A percentile compares a stretch with the other conserved stretches of the same genome.
These are phyloP conservation scores for Scedosporium boydii DNA, from an alignment of 2,329 filamentous ascomycete genomes.

Conservation along the genomic window DNA sequence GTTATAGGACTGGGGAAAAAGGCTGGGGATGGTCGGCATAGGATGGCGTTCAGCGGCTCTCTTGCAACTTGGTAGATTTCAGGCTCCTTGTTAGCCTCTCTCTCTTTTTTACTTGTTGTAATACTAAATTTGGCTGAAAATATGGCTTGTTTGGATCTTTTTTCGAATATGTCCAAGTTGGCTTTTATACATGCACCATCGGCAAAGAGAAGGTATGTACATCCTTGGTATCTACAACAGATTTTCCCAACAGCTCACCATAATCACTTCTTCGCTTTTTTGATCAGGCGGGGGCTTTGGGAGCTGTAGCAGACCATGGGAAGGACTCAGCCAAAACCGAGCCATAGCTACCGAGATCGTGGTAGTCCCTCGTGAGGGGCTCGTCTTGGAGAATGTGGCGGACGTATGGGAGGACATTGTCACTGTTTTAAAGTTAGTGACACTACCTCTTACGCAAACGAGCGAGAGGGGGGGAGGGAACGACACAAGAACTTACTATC, in stretches of 20 bases:
- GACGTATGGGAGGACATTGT: slow-evolving; percentile 34
- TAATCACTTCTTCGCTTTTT: background rate
- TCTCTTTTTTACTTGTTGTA: background rate
- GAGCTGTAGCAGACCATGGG: slow-evolving; percentile 32
- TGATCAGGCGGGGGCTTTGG: slow-evolving; percentile 12
- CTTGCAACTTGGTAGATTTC: background rate
- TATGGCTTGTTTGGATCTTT: background rate
- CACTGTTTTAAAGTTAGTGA: slow-evolving; percentile 8
- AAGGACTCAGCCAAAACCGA: slow-evolving; percentile 33
- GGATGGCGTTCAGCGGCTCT: background rate
- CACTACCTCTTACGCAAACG: background rate
- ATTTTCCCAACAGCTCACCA: background rate
- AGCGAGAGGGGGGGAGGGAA: background rate
- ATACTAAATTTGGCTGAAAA: background rate
- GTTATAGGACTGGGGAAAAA: background rate
- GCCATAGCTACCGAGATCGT: slow-evolving; percentile 32
- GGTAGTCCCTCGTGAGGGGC: slow-evolving; percentile 34
- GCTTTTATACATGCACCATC: background rate
- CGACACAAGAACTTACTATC: slow-evolving; percentile 26
- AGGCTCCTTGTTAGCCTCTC: background rate
- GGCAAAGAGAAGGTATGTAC: background rate
- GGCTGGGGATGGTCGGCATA: background rate
- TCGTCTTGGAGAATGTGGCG: slow-evolving; percentile 36
- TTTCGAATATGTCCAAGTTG: background rate
- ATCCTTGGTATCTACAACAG: background rate